phyloP scores from a whole-genome alignment of 306 rosid genomes.

The Casuarina equisetifolia region DNA sequence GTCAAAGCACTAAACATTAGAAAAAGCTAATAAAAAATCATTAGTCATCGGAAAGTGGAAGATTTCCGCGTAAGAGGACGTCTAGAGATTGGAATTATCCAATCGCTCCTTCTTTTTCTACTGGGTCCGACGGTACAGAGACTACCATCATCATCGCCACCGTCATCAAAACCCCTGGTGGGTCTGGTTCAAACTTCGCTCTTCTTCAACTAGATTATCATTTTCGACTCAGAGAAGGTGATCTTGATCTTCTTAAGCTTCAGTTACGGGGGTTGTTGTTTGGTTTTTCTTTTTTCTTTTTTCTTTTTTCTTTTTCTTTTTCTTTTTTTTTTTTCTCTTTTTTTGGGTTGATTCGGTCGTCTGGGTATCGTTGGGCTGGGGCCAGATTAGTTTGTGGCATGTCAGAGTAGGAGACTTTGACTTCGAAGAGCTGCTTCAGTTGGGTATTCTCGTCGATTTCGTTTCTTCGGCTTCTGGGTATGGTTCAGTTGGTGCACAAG shows the following conservation, averaged over 20 bases:
- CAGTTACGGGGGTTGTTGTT: conserved; percentile 4
- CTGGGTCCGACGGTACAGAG: conserved; percentile 29
- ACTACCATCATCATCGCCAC: conserved; percentile 23
- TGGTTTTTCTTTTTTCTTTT: no score
- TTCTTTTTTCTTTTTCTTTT: neutral
- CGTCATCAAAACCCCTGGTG: conserved; percentile 36
- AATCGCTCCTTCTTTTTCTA: conserved; percentile 1
- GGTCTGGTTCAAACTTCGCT: conserved; percentile 34
- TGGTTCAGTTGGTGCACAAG: conserved; percentile 20
- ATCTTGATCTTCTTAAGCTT: conserved; percentile 25
- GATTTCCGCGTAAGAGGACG: conserved; percentile 48
- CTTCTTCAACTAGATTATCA: neutral
- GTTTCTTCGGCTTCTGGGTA: conserved; percentile 32
- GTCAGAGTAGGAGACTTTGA: conserved; percentile 40
- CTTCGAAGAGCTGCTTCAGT: conserved; percentile 31
- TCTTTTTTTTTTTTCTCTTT: neutral
- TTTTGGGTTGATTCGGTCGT: conserved; percentile 19
- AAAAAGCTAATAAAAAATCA: conserved; percentile 37
- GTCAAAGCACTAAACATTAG: conserved; percentile 40
- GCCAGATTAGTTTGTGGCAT: conserved; percentile 36
- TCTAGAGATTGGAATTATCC: conserved; percentile 60
- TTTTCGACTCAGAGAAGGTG: conserved; percentile 17
- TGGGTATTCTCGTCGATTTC: conserved; percentile 24
- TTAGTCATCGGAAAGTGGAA: conserved; percentile 50
- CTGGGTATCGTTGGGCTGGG: conserved; percentile 28